Base-by-base conservation (phyloP, 2,329 filamentous ascomycete species). In the Phialemoniopsis sp. region DNA sequence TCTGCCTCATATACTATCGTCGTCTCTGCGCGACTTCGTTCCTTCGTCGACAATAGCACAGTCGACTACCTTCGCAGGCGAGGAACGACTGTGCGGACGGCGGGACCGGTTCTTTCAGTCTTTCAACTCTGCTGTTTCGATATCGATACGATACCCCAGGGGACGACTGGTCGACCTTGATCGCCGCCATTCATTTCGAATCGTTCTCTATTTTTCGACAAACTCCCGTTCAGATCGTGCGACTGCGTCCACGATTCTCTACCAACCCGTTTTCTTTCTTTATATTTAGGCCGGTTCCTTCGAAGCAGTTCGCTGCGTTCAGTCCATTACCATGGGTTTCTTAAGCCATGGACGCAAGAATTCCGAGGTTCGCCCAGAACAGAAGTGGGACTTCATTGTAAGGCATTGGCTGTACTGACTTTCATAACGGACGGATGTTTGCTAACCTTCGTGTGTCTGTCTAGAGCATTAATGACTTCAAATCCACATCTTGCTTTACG, bases 331-430 rank as follows among this genome's bases (percentile, higher is more conserved):
- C 36, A 89, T 89, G 85, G 73, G 76, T 50, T 86, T 82, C 57
- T 70, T 78, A 51, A 76, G 78, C 47, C 76, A 80, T 50, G 66
- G 74, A 37, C 70, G 70, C 41, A 85, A 85, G 57, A 60, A 70
- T 57, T 75, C 72, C 49, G 73, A 84, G 46, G 76, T 91, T 46
- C 74, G 78, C 46, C 82, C 87, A 44, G 91, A 96, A 64, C 88
- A 93, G 67, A 86, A 89, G 72, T 97, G 91, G 91, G 87, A 90
- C 55, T 95, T 90, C 60, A 90, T 97, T 59, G 86, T 89, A 67
- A 57, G 84, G 21, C 21, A 26, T 10, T 26, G 21, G n/a, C n/a
- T n/a, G n/a, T n/a, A n/a, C n/a, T n/a, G n/a, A n/a, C n/a, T n/a
- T 26, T 26, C 6, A 26, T 66, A 40, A 19, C 13, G 6, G 18